Conservation (phyloP, 23 red algal species). For the Gracilaria caudata region DNA sequence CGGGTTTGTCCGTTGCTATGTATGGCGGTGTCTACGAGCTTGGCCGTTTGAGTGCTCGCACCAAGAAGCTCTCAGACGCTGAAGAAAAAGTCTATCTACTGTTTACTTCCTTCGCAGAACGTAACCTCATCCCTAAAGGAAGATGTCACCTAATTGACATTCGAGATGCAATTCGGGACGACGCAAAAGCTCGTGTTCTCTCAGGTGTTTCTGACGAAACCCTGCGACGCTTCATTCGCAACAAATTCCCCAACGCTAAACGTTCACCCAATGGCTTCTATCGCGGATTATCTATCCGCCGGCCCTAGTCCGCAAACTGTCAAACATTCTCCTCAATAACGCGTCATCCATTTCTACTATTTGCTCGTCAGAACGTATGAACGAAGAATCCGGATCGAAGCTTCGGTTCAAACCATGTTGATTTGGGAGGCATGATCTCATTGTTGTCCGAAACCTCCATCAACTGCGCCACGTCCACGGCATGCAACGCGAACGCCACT, state of each 20-base stretch:
- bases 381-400: conserved; percentile 71
- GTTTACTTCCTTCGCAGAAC: conserved; percentile 48
- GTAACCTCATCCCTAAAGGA: conserved; percentile 38
- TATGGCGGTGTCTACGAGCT: conserved; percentile 80
- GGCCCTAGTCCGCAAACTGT: not conserved
- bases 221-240: conserved; percentile 62
- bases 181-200: conserved; percentile 31
- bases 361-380: conserved; percentile 54
- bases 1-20: conserved; percentile 50
- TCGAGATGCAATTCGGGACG: conserved; percentile 45
- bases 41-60: conserved; percentile 4
- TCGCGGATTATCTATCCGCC: conserved; percentile 55
- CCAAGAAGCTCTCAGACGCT: conserved; percentile 9
- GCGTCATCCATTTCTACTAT: not conserved
- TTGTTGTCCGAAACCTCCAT: conserved; percentile 61
- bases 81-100: conserved; percentile 25
- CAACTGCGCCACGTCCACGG: conserved; percentile 52
- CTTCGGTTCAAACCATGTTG: conserved; percentile 82
- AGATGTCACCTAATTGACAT: conserved; percentile 72
- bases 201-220: conserved; percentile 46
- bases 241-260: conserved; percentile 43
- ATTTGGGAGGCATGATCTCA: conserved; percentile 78
- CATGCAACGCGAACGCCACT: conserved; percentile 56
- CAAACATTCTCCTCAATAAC: not conserved
- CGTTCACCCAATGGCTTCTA: conserved; percentile 81